Evolutionary conservation across 2,329 filamentous ascomycete genomes (phyloP).

Genomic region (Aspergillus terreus): DNA sequence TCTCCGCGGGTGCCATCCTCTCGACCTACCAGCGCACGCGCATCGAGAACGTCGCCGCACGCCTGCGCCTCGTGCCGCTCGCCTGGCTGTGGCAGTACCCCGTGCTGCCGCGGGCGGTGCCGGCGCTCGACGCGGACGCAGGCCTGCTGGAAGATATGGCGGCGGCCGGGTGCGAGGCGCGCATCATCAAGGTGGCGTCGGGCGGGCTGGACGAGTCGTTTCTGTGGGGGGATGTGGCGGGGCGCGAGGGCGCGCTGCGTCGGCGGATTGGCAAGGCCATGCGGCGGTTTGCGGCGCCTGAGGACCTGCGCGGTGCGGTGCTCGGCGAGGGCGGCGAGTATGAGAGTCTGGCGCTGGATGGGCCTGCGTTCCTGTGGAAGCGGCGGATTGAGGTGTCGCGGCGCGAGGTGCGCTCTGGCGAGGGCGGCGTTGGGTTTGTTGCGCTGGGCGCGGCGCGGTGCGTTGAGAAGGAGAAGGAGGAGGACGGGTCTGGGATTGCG

Average conservation of each 20-base stretch:
- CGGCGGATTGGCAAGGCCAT: conserved; percentile 47
- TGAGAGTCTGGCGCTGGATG: conserved; percentile 84
- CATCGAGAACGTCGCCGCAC: conserved; percentile 85
- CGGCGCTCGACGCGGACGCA: conserved; percentile 17
- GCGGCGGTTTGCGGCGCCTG: conserved; percentile 56
- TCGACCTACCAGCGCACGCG: conserved; percentile 94
- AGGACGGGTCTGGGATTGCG: conserved; percentile 7
- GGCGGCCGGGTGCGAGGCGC: conserved; percentile 71
- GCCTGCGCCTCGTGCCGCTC: conserved; percentile 77
- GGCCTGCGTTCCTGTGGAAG: conserved; percentile 70
- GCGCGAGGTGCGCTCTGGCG: conserved; percentile 74
- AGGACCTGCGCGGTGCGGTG: conserved; percentile 62
- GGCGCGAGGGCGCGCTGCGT: conserved; percentile 42
- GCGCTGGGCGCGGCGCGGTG: conserved; percentile 33
- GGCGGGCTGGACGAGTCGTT: conserved; percentile 78
- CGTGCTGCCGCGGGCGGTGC: conserved; percentile 54
- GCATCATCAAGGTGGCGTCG: conserved; percentile 92
- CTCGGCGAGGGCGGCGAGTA: conserved; percentile 95
- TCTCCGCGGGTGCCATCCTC: conserved; percentile 87
- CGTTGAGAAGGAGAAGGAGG: background rate
- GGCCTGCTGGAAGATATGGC: conserved; percentile 77
- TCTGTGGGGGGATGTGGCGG: conserved; percentile 75
- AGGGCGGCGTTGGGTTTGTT: conserved; percentile 52
- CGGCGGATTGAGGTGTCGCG: conserved; percentile 69
- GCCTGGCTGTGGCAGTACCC: conserved; percentile 94